phyloP scores from a whole-genome alignment of 2,329 filamentous ascomycete genomes.

The Periconia sp. region DNA sequence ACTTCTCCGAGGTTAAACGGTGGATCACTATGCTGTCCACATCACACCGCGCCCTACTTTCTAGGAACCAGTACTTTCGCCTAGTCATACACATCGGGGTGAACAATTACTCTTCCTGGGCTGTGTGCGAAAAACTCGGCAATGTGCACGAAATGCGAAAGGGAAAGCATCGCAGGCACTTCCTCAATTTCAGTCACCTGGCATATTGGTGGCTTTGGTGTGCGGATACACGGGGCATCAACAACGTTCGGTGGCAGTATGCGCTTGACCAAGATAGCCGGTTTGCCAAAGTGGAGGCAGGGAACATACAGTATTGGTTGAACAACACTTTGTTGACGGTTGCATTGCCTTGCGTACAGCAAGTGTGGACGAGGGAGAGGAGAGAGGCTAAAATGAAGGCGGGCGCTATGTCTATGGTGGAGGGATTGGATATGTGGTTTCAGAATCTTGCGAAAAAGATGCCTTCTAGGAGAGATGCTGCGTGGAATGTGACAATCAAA shows the following conservation, averaged over 20 bases:
- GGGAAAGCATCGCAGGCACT: slow-evolving; percentile 13
- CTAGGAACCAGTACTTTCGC: no score
- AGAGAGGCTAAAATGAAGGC: slow-evolving; percentile 10
- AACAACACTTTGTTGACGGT: slow-evolving; percentile 4
- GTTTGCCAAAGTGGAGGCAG: not conserved
- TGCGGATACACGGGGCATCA: not conserved
- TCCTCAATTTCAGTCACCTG: slow-evolving; percentile 24
- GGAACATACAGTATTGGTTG: slow-evolving; percentile 2
- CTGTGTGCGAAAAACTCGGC: slow-evolving; percentile 26
- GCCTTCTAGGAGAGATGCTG: no score
- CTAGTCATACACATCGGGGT: no score
- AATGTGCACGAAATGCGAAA: slow-evolving; percentile 24
- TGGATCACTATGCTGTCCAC: slow-evolving; percentile 23
- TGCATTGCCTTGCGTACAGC: slow-evolving; percentile 11
- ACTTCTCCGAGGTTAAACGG: slow-evolving; percentile 20
- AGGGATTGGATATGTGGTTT: slow-evolving; percentile 7
- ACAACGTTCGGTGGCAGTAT: slow-evolving; percentile 10
- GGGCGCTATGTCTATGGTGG: slow-evolving; percentile 9
- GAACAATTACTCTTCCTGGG: slow-evolving; percentile 25
- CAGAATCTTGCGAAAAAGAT: no score
- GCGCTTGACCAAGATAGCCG: not conserved
- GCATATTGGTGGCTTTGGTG: slow-evolving; percentile 23
- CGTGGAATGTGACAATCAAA: no score
- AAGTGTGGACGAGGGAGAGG: slow-evolving; percentile 1
- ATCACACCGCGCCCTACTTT: slow-evolving; percentile 21